Conservation (phyloP, 768 basidiomycete genomes). For the Leccinum sublutescens region DNA sequence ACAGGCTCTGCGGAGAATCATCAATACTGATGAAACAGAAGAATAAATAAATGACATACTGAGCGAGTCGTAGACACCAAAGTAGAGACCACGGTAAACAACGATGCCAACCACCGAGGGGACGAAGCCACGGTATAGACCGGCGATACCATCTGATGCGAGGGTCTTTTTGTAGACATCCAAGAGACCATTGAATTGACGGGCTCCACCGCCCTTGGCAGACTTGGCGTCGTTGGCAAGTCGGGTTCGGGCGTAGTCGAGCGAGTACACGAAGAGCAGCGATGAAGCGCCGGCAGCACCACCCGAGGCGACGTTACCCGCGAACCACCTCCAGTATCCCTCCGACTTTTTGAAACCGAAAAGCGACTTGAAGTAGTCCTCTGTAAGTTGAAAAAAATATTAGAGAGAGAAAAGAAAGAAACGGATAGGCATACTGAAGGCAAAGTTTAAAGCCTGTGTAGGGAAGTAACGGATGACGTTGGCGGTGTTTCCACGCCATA, state of each 20-base stretch:
- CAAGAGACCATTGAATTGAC: conserved; percentile 98
- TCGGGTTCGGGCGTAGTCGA: conserved; percentile 99
- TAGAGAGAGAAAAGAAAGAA: neutral
- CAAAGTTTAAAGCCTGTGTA: conserved; percentile 99
- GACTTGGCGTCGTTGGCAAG: conserved; percentile 98
- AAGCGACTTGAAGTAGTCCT: conserved; percentile 98
- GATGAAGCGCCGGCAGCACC: conserved; percentile 99
- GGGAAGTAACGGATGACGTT: conserved; percentile 99
- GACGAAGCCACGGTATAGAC: conserved; percentile 99
- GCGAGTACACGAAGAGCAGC: conserved; percentile 98
- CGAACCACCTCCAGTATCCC: conserved; percentile 98
- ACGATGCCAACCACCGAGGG: conserved; percentile 99
- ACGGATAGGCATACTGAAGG: conserved; percentile 78
- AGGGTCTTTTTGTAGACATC: conserved; percentile 98
- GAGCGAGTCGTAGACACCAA: conserved; percentile 94
- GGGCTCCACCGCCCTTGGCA: conserved; percentile 83
- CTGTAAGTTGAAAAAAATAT: conserved; percentile 29
- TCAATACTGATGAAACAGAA: conserved; percentile 27
- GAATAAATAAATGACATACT: conserved; percentile 53
- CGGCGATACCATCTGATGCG: conserved; percentile 94
- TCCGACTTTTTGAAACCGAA: conserved; percentile 99
- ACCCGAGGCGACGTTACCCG: conserved; percentile 97
- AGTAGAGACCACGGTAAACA: conserved; percentile 99
- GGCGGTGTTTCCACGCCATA: conserved; percentile 99
- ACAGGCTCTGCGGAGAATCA: conserved; percentile 70